phyloP scores from a whole-genome alignment of 257 asterid species.

The Apocynum venetum region DNA sequence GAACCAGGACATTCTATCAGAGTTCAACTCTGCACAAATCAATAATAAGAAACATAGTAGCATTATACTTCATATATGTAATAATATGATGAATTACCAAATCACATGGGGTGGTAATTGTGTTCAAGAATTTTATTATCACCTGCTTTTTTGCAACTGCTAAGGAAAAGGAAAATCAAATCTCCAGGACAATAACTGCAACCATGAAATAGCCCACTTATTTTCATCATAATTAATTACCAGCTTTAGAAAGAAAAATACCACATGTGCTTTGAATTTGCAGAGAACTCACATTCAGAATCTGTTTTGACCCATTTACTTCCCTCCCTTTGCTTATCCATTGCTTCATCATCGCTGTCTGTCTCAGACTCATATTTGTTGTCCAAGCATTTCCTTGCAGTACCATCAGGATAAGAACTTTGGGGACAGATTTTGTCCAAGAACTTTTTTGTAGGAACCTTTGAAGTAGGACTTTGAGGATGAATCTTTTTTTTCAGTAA shows the following conservation, averaged over 20 bases:
- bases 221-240: neutral
- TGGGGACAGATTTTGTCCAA: constrained; percentile 53
- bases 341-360: constrained; percentile 33
- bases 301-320: constrained; percentile 87
- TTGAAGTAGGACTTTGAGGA: constrained; percentile 46
- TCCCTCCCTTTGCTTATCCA: constrained; percentile 21
- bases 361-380: constrained; percentile 22
- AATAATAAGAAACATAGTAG: neutral
- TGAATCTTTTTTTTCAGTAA: constrained; percentile 63
- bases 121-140: constrained; percentile 13
- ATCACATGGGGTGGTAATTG: neutral
- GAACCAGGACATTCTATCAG: neutral
- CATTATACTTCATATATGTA: neutral
- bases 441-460: constrained; percentile 34
- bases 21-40: neutral
- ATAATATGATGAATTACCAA: too few relatives aligned
- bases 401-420: constrained; percentile 32
- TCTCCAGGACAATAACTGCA: constrained; percentile 85
- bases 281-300: constrained; percentile 60
- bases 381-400: constrained; percentile 44
- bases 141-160: constrained; percentile 21
- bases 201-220: constrained; percentile 4
- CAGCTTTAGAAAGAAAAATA: neutral
- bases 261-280: neutral
- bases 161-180: constrained; percentile 31